Evolutionary conservation across 192 early-diverging fungal genomes (phyloP).

Genomic region (Umbelopsis sp.): DNA sequence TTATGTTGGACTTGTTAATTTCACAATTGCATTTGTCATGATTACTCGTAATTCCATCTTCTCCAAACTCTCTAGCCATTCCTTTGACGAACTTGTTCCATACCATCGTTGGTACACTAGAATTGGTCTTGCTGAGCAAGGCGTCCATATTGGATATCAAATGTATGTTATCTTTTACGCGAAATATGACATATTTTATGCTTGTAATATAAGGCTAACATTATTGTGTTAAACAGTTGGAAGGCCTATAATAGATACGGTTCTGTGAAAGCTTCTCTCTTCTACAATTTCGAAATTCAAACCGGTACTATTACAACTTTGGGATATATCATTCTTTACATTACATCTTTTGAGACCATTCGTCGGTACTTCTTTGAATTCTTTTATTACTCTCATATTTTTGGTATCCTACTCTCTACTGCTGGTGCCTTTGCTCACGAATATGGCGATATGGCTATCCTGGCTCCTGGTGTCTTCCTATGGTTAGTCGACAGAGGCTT

Average conservation of each 20-base stretch:
- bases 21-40: slow-evolving; percentile 37
- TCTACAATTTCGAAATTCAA: slow-evolving; percentile 26
- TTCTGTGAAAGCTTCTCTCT: slow-evolving; percentile 22
- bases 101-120: slow-evolving; percentile 47
- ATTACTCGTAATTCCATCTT: slow-evolving; percentile 42
- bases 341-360: slow-evolving; percentile 31
- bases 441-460: slow-evolving; percentile 22
- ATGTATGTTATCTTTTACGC: slow-evolving; percentile 40
- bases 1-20: slow-evolving; percentile 40
- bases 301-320: slow-evolving; percentile 26
- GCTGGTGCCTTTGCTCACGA: slow-evolving; percentile 34
- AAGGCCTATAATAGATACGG: not conserved
- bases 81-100: slow-evolving; percentile 43
- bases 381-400: slow-evolving; percentile 45
- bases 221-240: not conserved
- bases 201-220: not conserved
- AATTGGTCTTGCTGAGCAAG: slow-evolving; percentile 28
- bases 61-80: slow-evolving; percentile 33
- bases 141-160: slow-evolving; percentile 34
- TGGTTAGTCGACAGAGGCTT: slow-evolving; percentile 37
- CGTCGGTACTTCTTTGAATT: slow-evolving; percentile 42
- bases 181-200: not conserved
- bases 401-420: slow-evolving; percentile 33
- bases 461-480: slow-evolving; percentile 25
- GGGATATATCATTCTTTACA: slow-evolving; percentile 28